Evolutionary conservation across 495 filamentous ascomycete species (phyloP), one percentile per base, ranked within the genome.

Genomic region (Sordaria brevicollis): DNA sequence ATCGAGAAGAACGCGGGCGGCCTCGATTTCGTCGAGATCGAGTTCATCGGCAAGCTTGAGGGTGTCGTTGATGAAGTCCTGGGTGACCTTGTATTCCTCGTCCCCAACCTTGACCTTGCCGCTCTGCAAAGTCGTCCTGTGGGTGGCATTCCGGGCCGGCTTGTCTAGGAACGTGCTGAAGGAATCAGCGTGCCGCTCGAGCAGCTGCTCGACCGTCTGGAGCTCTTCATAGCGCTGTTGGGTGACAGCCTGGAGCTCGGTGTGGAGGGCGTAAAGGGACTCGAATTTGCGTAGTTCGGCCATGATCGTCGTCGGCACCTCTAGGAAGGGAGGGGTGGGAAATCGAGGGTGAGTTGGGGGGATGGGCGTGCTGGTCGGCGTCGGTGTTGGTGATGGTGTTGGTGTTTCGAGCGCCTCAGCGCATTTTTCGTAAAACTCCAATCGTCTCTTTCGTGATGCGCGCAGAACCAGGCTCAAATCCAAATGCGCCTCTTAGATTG

Each of bases 11-110:
- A 96, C 81, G 65, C 84, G 78, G 7, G 93, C 92, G 25, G 96
- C 90, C 75, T 93, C 83, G 65, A 96, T 73, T 79, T 99, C 95
- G 79, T 99, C 94, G 34, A 99, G 84, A 73, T 96, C 87, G 67
- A 97, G 83, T 31, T 89, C 89, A 80, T 98, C 94, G 66, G 94
- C 92, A 39, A 98, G 80, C 76, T 91, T 85, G 19, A 94, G 83
- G 37, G 89, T 85, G 68, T 88, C 86, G 78, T 96, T 89, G 78
- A 93, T 86, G 78, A 98, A 98, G 74, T 94, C 89, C 43, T 89
- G 83, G 76, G 96, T 97, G 77, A 98, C 81, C n/a, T 85, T 74
- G 77, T 93, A 97, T 74, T 93, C 88, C 9, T 85, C 85, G 69
- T 89, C 89, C 72, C 86, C 85, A 69, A 95, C 76, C 19, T 81